Percentiles rank a stretch among this genome's conserved stretches.
Evolutionary conservation across 106 monocot species (phyloP).

Genomic region (Vanilla planifolia): DNA sequence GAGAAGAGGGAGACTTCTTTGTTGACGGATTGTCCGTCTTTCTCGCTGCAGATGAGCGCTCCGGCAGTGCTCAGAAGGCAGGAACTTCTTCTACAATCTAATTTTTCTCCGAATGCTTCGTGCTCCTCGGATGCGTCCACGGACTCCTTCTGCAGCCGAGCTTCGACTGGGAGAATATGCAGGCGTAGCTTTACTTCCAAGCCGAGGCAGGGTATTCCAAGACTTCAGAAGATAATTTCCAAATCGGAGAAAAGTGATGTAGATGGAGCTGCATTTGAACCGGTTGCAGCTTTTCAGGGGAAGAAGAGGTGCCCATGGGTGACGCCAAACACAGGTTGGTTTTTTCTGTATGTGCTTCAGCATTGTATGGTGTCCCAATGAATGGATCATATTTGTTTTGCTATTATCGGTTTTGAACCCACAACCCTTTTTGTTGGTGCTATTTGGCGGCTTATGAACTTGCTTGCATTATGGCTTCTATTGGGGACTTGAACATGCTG

Average conservation of each 20-base stretch:
- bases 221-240: conserved; percentile 2
- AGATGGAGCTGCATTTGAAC: background rate
- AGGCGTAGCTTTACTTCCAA: background rate
- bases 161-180: conserved; percentile 21
- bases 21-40: background rate
- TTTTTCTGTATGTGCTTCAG: background rate
- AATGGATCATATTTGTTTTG: background rate
- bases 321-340: conserved; percentile 20
- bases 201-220: conserved; percentile 7
- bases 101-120: conserved; percentile 21
- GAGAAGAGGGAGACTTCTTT: conserved; percentile 4
- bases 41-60: background rate
- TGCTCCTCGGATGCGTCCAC: conserved; percentile 22
- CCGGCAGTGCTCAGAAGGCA: conserved; percentile 9
- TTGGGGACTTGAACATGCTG: no score
- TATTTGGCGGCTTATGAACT: no score
- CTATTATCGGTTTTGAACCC: no score
- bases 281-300: background rate
- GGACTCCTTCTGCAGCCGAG: conserved; percentile 22
- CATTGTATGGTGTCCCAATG: no score
- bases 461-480: no score
- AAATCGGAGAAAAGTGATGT: background rate
- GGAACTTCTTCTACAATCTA: conserved; percentile 17
- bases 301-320: conserved; percentile 27
- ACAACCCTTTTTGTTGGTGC: no score